Evolutionary conservation across 2,329 filamentous ascomycete species (phyloP), one percentile per base, ranked within the genome.

Genomic region (Penicillium sp.): DNA sequence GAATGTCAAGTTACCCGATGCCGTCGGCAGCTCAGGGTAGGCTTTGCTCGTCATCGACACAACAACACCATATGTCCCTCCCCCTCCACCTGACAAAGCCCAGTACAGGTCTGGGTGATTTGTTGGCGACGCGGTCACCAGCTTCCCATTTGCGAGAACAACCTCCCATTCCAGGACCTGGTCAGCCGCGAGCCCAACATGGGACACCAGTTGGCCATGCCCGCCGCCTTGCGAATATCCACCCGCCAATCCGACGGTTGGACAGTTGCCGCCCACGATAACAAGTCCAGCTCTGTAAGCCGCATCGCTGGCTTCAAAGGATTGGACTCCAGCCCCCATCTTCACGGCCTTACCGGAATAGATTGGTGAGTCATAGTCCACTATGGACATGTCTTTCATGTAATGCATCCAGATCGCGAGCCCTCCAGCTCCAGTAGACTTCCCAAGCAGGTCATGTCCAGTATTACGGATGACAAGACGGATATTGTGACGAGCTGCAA

Each of bases 401-500:
- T 70, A 56, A 50, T 72, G 67, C 29, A 66, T 72, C 72, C 71
- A 73, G 5, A 74, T 51, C 3, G 61, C 58, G 2, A 74, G 60
- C 2, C 64, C 59, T 2, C 70, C 71, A 13, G 53, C 46, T 10
- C 46, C 53, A 22, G 53, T 55, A 3, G 53, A 72, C 48, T 70
- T 69, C 2, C 70, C 72, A 6, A 65, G 61, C 29, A 71, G 74
- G 46, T 72, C 70, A 55, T 75, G 72, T 1, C 72, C 71, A 3
- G 72, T 74, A 26, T 72, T 73, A 45, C 69, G 71, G 24, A 69
- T 61, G 15, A 58, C 61, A 12, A 66, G 49, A 15, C 63, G 64
- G 28, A 68, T 61, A 31, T 61, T 59, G 7, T 59, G 49, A 1
- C 26, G 29, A 8, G n/a, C 38, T 2, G 50, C 42, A 19, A 60